Percentiles rank a stretch among this genome's conserved stretches.
Conservation (phyloP, 768 basidiomycete species). For the Tricholoma bakamatsutake region DNA sequence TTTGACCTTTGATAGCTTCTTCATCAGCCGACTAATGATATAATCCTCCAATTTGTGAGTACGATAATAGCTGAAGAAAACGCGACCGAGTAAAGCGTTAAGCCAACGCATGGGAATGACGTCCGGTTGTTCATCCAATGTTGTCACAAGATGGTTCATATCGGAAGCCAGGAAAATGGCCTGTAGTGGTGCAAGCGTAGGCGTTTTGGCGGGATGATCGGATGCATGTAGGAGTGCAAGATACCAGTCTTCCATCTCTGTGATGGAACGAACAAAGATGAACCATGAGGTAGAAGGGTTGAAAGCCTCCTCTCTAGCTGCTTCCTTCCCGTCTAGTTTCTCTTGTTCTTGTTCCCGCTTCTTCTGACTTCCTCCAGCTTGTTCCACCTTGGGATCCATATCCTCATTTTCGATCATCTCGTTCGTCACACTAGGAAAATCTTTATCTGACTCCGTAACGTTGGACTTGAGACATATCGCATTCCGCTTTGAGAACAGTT, state of each 20-base stretch:
- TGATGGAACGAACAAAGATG: constrained; percentile 82
- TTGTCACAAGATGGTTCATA: constrained; percentile 78
- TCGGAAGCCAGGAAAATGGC: constrained; percentile 68
- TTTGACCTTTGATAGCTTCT: constrained; percentile 89
- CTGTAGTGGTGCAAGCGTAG: constrained; percentile 53
- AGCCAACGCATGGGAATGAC: constrained; percentile 97
- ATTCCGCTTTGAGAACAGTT: constrained; percentile 87
- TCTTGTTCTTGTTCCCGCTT: constrained; percentile 35
- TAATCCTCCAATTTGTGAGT: constrained; percentile 77
- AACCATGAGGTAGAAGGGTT: constrained; percentile 75
- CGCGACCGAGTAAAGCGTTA: constrained; percentile 86
- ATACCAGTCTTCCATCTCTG: constrained; percentile 99
- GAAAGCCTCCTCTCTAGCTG: constrained; percentile 44
- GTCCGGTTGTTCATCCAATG: constrained; percentile 90
- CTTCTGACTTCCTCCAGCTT: constrained; percentile 17
- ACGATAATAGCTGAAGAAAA: constrained; percentile 89
- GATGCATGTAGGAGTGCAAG: constrained; percentile 74
- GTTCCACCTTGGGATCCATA: constrained; percentile 25
- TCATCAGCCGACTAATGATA: constrained; percentile 86
- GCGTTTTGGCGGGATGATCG: constrained; percentile 53
- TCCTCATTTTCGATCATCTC: constrained; percentile 41
- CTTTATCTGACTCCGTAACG: constrained; percentile 23
- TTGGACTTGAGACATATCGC: constrained; percentile 74
- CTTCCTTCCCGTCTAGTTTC: constrained; percentile 36
- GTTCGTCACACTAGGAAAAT: constrained; percentile 45